A percentile compares a stretch with the other conserved stretches of the same genome.
These are phyloP conservation scores for Silene uniflora DNA, from an alignment of 148 eudicot genomes.

Conservation along the genomic window DNA sequence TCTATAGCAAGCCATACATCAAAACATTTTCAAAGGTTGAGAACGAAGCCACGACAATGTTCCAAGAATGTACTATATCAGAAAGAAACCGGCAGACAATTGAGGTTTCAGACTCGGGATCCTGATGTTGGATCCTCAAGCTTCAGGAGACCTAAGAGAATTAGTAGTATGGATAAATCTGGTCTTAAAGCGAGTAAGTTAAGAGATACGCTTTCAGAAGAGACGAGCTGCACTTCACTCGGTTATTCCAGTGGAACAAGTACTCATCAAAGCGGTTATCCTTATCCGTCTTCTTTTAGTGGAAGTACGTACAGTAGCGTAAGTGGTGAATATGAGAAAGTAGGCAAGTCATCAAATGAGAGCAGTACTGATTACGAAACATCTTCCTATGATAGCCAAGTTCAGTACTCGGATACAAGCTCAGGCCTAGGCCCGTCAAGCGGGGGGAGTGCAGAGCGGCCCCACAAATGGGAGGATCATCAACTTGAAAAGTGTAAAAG, in stretches of 20 bases:
- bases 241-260: slow-evolving; percentile 34
- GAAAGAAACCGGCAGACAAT: background rate
- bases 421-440: slow-evolving; percentile 5
- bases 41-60: slow-evolving; percentile 22
- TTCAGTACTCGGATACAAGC: slow-evolving; percentile 15
- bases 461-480: slow-evolving; percentile 8
- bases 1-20: slow-evolving; percentile 21
- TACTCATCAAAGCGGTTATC: slow-evolving; percentile 23
- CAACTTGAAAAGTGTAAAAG: slow-evolving; percentile 14
- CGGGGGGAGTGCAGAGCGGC: slow-evolving; percentile 14
- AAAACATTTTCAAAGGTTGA: slow-evolving; percentile 26
- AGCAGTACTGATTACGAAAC: slow-evolving; percentile 20
- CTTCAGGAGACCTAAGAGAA: no score
- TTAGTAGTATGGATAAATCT: no score
- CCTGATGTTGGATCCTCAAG: no score
- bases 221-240: slow-evolving; percentile 17
- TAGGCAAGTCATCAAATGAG: slow-evolving; percentile 19
- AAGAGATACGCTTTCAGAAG: slow-evolving; percentile 20
- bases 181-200: slow-evolving; percentile 10
- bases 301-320: slow-evolving; percentile 17
- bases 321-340: slow-evolving; percentile 17
- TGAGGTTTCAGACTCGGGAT: slow-evolving; percentile 16
- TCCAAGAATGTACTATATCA: background rate
- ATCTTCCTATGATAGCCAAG: slow-evolving; percentile 17
- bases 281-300: slow-evolving; percentile 15